Percentiles rank a stretch among this genome's conserved stretches.
Conservation (phyloP, 495 filamentous ascomycete species). For the Astrocystis sublimbata region DNA sequence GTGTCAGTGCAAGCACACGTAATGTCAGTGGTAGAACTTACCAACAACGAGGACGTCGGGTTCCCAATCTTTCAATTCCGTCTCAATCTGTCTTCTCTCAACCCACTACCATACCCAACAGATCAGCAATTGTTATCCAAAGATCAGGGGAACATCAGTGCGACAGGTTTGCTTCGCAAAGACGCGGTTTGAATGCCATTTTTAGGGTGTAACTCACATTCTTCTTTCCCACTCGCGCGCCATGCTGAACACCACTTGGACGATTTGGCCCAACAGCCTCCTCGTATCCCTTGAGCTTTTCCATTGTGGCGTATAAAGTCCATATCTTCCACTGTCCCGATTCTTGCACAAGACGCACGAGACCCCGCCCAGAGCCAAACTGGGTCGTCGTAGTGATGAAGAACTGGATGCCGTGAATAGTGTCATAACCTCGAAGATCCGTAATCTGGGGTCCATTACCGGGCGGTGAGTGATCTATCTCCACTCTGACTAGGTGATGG, state of each 20-base stretch:
- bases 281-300: conserved; percentile 51
- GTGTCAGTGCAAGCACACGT: background rate
- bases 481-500: conserved; percentile 51
- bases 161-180: too few relatives aligned
- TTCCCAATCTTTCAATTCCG: conserved; percentile 57
- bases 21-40: conserved; percentile 30
- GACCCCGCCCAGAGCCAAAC: conserved; percentile 57
- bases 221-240: conserved; percentile 41
- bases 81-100: conserved; percentile 58
- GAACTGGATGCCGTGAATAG: conserved; percentile 51
- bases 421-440: conserved; percentile 46
- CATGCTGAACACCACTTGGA: conserved; percentile 54
- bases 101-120: conserved; percentile 52
- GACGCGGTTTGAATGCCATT: background rate
- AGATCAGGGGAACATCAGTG: too few relatives aligned
- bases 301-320: conserved; percentile 60
- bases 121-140: background rate
- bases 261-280: conserved; percentile 54
- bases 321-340: conserved; percentile 63
- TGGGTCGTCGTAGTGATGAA: conserved; percentile 55
- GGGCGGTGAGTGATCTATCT: conserved; percentile 39
- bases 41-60: conserved; percentile 70
- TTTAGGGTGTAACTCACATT: conserved; percentile 36
- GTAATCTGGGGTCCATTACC: conserved; percentile 49
- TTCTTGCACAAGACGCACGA: conserved; percentile 57